Base-by-base conservation (phyloP, 305 asterid species). In the Coffea humblotiana region DNA sequence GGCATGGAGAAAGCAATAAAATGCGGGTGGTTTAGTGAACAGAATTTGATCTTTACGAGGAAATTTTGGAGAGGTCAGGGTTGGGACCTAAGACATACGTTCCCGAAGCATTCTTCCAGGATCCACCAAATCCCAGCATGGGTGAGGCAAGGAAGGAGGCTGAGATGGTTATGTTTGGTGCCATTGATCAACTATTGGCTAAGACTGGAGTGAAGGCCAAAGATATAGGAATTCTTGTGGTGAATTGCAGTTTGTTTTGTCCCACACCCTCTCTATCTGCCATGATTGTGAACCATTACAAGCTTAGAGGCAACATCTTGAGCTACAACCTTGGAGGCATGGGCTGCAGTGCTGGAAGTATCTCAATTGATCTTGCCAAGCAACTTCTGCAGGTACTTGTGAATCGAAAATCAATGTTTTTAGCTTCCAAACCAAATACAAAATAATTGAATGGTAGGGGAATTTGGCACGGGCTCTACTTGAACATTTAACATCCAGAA, bases 271-370 rank as follows among this genome's bases (percentile, higher is more conserved):
- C 92, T 6, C 91, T 89, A 68, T 87, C 92, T 54, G 85, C 92
- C 2, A 86, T 85, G 92, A 70, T 89, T 70, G 88, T 88, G 21
- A 89, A 89, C 73, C 88, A 80, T 83, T 89, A 89, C 81, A 89
- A 89, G 87, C 85, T 89, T 29, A 86, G 92, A 45, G 90, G 87
- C 1, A 87, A 89, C 29, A 81, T 87, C 66, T 80, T 86, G 86
- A 89, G 91, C 60, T 89, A 84, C 40, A 89, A 89, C 66, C 92
- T 89, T 76, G 89, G 90, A 54, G 91, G 92, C 1, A 89, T 89
- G 91, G 91, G 92, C 0, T 89, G 92, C 76, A 89, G 92, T 83
- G 92, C 92, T 72, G 92, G 92, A 11, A 75, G 86, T 12, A 86
- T 89, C 68, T 82, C 92, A 2, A 89, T 89, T 19, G 89, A 87